Evolutionary conservation across 257 asterid species (phyloP), one percentile per base, ranked within the genome.

Genomic region (Gentiana dahurica): DNA sequence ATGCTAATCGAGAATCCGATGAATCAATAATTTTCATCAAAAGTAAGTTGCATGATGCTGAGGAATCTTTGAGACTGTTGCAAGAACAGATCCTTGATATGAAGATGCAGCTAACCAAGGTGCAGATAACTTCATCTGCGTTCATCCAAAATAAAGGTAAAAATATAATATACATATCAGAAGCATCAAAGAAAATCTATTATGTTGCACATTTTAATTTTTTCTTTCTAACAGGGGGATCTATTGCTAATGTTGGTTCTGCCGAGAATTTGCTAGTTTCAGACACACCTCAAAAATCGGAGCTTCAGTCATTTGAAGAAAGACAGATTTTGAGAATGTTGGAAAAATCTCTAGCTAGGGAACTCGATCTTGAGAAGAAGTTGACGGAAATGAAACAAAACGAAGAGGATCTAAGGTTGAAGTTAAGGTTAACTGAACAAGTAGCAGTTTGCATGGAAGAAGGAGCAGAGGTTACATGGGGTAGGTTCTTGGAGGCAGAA

Each of bases 401-500:
- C n/a, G 96, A 91, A 74, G 84, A 91, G 59, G 96, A 87, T 72
- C 68, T 83, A 0, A 83, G 68, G 57, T 49, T 73, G 57, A 91
- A 85, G 79, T 76, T 75, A 9, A 61, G 70, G 8, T 71, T 87
- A 56, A 78, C 77, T 7, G 94, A 85, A 57, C 88, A 85, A 77
- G 89, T 91, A 36, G 86, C 96, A 8, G 57, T 68, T 39, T 64
- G 73, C 74, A 85, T 85, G 96, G 96, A 91, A 73, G 96, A 85
- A 82, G 94, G 89, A 8, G 96, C 95, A 1, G 96, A 87, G 75
- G 93, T 73, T 54, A 79, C 82, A 35, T 87, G 92, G 95, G 84
- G 87, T 36, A 70, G 92, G 67, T 91, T 87, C 74, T 73, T 87
- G 37, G 96, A 87, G 80, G 85, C 95, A 0, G 98, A 87, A 59